phyloP scores from a whole-genome alignment of 331 rosid genomes.

The Malus hybrid region DNA sequence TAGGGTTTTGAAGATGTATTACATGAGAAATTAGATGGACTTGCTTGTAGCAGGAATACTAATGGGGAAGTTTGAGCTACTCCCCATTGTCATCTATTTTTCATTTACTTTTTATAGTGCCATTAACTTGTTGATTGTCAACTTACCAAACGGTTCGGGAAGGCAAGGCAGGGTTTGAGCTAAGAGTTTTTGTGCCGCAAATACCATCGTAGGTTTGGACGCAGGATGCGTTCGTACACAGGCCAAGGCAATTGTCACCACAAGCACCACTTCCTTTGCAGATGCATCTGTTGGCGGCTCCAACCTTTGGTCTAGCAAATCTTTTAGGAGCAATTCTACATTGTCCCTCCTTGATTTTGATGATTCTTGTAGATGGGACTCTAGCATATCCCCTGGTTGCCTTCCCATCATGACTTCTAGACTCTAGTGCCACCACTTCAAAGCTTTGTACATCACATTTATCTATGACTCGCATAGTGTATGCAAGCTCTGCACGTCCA shows the following conservation, averaged over 20 bases:
- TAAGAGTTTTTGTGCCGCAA: neutral
- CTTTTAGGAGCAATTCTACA: constrained; percentile 6
- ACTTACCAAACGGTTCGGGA: too few relatives aligned
- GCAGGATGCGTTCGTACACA: constrained; percentile 31
- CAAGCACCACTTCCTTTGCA: constrained; percentile 18
- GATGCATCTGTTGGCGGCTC: constrained; percentile 19
- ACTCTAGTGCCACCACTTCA: constrained; percentile 37
- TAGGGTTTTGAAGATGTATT: too few relatives aligned
- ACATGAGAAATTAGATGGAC: too few relatives aligned
- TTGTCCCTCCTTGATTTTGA: neutral
- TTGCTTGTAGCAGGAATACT: too few relatives aligned
- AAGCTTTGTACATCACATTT: constrained; percentile 62
- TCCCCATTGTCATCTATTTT: neutral
- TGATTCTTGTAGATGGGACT: neutral
- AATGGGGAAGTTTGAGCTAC: too few relatives aligned
- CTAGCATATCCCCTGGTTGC: constrained; percentile 49
- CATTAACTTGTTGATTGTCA: neutral
- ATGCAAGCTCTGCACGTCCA: constrained; percentile 19
- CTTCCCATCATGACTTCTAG: constrained; percentile 53
- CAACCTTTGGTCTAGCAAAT: constrained; percentile 28
- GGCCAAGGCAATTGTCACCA: constrained; percentile 30
- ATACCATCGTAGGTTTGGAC: constrained; percentile 44
- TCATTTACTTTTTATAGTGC: neutral
- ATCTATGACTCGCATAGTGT: constrained; percentile 18
- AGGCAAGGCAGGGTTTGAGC: neutral